Conservation (phyloP, 208 protist genomes). For the Leishmania tropica region DNA sequence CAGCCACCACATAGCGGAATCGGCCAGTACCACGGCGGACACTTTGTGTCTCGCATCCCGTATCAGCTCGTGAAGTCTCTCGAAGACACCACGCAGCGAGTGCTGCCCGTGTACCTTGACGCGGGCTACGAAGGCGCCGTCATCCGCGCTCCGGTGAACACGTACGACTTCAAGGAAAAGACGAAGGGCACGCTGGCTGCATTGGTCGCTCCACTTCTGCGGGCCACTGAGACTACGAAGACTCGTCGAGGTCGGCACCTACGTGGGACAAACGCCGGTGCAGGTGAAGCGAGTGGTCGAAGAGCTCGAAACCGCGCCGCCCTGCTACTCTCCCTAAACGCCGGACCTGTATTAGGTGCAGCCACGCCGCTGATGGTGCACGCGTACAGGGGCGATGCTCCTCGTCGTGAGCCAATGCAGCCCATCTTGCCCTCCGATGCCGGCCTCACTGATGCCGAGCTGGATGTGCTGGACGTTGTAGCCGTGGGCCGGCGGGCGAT, state of each 20-base stretch:
- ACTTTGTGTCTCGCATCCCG: constrained; percentile 64
- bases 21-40: constrained; percentile 38
- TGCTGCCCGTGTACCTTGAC: constrained; percentile 54
- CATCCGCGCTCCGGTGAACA: constrained; percentile 70
- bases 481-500: constrained; percentile 34
- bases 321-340: constrained; percentile 17
- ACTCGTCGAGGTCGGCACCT: not conserved
- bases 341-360: not conserved
- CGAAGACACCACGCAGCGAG: constrained; percentile 45
- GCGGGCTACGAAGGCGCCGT: constrained; percentile 85
- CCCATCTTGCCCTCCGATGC: not conserved
- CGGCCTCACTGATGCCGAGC: constrained; percentile 9
- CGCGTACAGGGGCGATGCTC: constrained; percentile 9
- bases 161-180: constrained; percentile 83
- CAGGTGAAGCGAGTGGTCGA: not conserved
- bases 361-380: constrained; percentile 13
- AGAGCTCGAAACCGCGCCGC: constrained; percentile 12
- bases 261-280: not conserved
- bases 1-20: not conserved
- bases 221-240: not conserved
- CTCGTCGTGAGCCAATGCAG: not conserved
- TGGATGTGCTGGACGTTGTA: constrained; percentile 16
- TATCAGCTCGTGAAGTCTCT: constrained; percentile 63
- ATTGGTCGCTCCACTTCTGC: constrained; percentile 48
- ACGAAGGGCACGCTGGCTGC: constrained; percentile 46